phyloP scores from a whole-genome alignment of 2,329 filamentous ascomycete genomes.

The Alternaria postmessia region DNA sequence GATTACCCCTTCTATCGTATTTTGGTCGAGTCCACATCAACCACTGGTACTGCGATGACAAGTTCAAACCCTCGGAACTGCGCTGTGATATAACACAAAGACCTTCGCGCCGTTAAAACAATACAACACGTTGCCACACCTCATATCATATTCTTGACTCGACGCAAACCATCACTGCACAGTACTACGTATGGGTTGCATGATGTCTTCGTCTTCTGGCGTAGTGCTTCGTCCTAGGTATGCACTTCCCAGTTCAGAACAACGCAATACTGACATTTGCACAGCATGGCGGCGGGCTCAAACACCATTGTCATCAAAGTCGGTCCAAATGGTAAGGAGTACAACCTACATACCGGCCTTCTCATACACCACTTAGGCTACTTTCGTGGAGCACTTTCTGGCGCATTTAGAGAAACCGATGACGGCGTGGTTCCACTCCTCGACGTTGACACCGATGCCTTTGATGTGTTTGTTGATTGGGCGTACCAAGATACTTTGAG shows the following conservation, averaged over 20 bases:
- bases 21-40: background rate
- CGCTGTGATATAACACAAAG: background rate
- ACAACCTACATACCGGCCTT: conserved; percentile 4
- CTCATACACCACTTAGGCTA: conserved; percentile 3
- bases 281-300: background rate
- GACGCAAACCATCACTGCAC: background rate
- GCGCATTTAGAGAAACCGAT: background rate
- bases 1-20: background rate
- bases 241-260: background rate
- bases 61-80: background rate
- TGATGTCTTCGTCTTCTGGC: background rate
- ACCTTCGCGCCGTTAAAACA: too few relatives aligned
- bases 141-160: background rate
- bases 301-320: conserved; percentile 7
- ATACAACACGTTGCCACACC: background rate
- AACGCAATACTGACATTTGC: background rate
- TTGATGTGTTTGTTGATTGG: background rate
- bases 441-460: background rate
- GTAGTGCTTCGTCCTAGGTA: background rate
- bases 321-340: background rate
- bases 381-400: conserved; percentile 8
- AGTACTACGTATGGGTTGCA: background rate
- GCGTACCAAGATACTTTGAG: background rate
- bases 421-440: background rate
- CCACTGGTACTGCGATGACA: background rate